Conservation (phyloP, 495 filamentous ascomycete species). For the Annulohypoxylon maeteangense region DNA sequence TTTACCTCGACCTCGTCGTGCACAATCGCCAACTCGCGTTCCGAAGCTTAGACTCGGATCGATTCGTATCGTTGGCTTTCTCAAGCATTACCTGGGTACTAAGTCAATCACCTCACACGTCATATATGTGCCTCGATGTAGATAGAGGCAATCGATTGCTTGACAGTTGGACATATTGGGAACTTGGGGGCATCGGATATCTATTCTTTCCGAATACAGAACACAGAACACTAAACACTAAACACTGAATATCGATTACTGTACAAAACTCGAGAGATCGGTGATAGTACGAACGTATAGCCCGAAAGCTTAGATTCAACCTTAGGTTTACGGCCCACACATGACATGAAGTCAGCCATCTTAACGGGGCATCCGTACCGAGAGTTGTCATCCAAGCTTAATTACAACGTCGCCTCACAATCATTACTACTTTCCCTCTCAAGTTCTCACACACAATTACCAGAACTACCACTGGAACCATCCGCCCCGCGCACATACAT, state of each 20-base stretch:
- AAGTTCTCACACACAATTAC: background rate
- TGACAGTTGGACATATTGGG: conserved; percentile 4
- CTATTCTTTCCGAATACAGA: background rate
- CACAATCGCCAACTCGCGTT: background rate
- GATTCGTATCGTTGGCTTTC: background rate
- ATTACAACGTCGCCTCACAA: conserved; percentile 31
- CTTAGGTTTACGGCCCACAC: conserved; percentile 39
- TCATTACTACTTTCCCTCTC: conserved; percentile 19
- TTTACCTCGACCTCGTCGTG: conserved; percentile 25
- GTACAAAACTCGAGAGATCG: background rate
- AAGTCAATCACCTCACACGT: conserved; percentile 20
- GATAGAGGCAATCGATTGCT: conserved; percentile 32
- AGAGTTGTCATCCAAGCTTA: conserved; percentile 42
- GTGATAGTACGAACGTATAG: background rate
- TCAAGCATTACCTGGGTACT: conserved; percentile 1
- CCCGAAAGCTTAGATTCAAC: conserved; percentile 26
- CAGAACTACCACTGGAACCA: background rate
- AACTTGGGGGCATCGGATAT: conserved; percentile 9
- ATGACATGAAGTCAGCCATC: conserved; percentile 47
- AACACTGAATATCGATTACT: conserved; percentile 6
- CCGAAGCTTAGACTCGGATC: background rate
- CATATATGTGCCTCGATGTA: conserved; percentile 35
- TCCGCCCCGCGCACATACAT: conserved; percentile 13
- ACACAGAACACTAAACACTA: background rate
- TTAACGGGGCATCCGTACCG: conserved; percentile 28